Evolutionary conservation across 73 alveolate species (phyloP).

Genomic region (Breviolum minutum): DNA sequence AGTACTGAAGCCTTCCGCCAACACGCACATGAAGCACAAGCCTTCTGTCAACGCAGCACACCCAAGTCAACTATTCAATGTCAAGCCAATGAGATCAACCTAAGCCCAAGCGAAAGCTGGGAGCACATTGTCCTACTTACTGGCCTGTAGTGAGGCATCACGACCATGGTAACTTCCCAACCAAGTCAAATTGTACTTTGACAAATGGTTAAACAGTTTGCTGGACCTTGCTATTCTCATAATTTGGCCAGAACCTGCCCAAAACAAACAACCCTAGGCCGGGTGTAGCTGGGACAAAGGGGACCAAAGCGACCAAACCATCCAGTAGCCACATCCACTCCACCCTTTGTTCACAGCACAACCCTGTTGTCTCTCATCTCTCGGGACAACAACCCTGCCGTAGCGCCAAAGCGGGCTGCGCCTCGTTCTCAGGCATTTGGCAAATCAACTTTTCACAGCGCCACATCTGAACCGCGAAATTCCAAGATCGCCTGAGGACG

Average conservation of each 20-base stretch:
- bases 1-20: slow-evolving; percentile 88
- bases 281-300: too few species aligned
- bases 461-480: slow-evolving; percentile 90
- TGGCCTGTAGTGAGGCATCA: too few species aligned
- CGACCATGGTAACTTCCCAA: too few species aligned
- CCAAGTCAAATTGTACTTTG: too few species aligned
- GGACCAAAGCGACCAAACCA: slow-evolving; percentile 64
- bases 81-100: too few species aligned
- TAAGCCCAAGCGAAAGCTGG: too few species aligned
- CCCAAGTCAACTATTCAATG: too few species aligned
- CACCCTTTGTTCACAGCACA: background rate
- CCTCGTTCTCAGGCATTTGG: slow-evolving; percentile 62
- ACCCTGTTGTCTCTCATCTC: background rate
- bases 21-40: slow-evolving; percentile 60
- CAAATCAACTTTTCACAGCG: slow-evolving; percentile 86
- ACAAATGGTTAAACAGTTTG: too few species aligned
- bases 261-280: background rate
- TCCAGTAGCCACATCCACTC: too few species aligned
- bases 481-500: slow-evolving; percentile 55
- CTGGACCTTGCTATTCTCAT: too few species aligned
- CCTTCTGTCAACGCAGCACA: background rate
- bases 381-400: background rate
- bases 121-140: too few species aligned
- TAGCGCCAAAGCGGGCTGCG: background rate
- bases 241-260: background rate